Conservation (phyloP, 2,329 filamentous ascomycete species). For the Colletotrichum aenigma region DNA sequence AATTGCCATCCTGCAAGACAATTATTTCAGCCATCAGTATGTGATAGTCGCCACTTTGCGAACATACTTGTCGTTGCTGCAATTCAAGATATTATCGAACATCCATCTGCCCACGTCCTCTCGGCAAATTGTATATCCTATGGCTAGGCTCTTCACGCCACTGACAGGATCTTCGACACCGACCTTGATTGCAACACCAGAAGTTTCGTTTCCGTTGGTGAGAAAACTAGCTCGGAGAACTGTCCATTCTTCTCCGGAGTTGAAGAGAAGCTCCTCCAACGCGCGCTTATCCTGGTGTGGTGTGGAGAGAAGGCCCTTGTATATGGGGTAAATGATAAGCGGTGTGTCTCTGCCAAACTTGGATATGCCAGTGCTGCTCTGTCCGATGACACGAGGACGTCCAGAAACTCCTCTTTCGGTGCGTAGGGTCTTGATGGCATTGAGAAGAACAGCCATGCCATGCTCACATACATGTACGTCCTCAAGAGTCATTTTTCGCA, state of each 20-base stretch:
- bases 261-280: conserved; percentile 44
- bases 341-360: conserved; percentile 43
- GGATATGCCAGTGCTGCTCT: conserved; percentile 49
- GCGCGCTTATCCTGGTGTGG: conserved; percentile 48
- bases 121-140: conserved; percentile 45
- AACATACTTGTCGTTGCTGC: conserved; percentile 25
- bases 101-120: conserved; percentile 47
- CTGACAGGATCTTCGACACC: conserved; percentile 35
- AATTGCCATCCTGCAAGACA: not conserved
- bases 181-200: conserved; percentile 28
- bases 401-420: conserved; percentile 20
- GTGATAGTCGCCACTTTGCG: conserved; percentile 33
- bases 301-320: conserved; percentile 37
- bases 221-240: conserved; percentile 35
- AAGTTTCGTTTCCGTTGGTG: conserved; percentile 26
- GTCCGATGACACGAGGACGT: conserved; percentile 38
- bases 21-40: conserved; percentile 2
- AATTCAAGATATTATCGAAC: conserved; percentile 37
- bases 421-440: conserved; percentile 37
- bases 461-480: conserved; percentile 53
- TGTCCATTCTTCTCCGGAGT: conserved; percentile 30
- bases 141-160: conserved; percentile 36
- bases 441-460: conserved; percentile 46
- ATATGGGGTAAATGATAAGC: conserved; percentile 41
- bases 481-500: conserved; percentile 39